Conservation (phyloP, 768 basidiomycete genomes). For the Lyophyllum atratum region DNA sequence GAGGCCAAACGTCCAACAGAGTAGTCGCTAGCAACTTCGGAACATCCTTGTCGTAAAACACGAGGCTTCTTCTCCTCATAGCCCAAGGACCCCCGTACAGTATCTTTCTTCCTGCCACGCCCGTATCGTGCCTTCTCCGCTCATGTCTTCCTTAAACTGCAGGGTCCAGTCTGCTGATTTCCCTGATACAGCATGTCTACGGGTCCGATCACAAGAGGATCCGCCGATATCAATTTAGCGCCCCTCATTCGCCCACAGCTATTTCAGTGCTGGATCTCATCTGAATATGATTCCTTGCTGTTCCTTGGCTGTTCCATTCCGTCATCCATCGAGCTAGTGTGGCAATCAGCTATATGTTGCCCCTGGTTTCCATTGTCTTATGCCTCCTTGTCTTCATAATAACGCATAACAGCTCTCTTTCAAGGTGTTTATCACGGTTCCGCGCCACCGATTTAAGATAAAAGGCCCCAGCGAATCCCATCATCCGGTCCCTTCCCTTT, state of each 20-base stretch:
- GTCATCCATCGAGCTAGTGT: constrained; percentile 7
- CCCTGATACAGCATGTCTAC: constrained; percentile 19
- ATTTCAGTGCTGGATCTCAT: constrained; percentile 6
- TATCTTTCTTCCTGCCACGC: neutral
- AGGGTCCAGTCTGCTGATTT: constrained; percentile 19
- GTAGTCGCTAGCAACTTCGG: neutral
- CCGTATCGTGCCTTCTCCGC: neutral
- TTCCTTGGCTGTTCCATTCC: constrained; percentile 1
- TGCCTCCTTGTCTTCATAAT: constrained; percentile 27
- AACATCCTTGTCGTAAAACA: constrained; percentile 12
- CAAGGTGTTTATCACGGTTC: constrained; percentile 27
- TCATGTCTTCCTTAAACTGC: neutral
- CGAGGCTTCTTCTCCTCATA: constrained; percentile 9
- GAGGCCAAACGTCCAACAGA: neutral
- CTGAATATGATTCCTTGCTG: constrained; percentile 4
- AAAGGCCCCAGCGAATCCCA: constrained; percentile 20
- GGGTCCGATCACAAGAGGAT: constrained; percentile 15
- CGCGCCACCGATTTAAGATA: constrained; percentile 29
- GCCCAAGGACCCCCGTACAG: constrained; percentile 4
- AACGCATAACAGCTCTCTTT: constrained; percentile 16
- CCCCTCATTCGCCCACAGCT: constrained; percentile 12
- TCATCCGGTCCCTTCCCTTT: constrained; percentile 18
- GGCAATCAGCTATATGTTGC: constrained; percentile 26
- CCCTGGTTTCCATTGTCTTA: constrained; percentile 38
- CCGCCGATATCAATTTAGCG: constrained; percentile 13